These are phyloP conservation scores for Sugiyamaella smithiae DNA, from an alignment of 805 yeast genomes.

Conservation along the genomic window DNA sequence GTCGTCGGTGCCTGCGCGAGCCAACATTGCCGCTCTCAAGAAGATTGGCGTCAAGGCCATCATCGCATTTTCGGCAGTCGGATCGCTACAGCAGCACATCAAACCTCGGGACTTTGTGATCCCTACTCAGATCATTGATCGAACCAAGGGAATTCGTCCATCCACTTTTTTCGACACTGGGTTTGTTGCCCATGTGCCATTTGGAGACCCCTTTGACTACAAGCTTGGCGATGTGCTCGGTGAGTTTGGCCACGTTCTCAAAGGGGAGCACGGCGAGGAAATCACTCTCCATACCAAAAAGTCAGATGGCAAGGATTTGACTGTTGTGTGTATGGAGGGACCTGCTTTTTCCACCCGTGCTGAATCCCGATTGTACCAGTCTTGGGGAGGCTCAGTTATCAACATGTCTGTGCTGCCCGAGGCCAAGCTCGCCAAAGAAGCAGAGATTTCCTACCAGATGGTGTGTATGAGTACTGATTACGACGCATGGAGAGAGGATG, in stretches of 20 bases:
- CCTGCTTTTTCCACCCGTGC: conserved; percentile 98
- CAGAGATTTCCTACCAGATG: conserved; percentile 96
- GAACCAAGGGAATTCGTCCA: conserved; percentile 92
- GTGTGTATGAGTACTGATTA: conserved; percentile 98
- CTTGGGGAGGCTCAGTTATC: conserved; percentile 92
- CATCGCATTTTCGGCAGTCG: conserved; percentile 93
- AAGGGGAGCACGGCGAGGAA: conserved; percentile 44
- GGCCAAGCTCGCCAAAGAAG: conserved; percentile 94
- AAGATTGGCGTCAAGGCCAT: conserved; percentile 81
- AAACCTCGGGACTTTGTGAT: conserved; percentile 95
- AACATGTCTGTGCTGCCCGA: conserved; percentile 99
- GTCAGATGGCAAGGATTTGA: conserved; percentile 68
- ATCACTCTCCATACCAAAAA: conserved; percentile 63
- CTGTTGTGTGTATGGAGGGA: conserved; percentile 97
- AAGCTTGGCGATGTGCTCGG: conserved; percentile 64
- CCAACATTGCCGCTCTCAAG: conserved; percentile 95
- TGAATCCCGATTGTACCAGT: conserved; percentile 79
- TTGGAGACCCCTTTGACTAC: conserved; percentile 93
- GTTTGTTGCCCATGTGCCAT: conserved; percentile 94
- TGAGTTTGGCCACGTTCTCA: conserved; percentile 55
- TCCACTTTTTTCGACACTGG: conserved; percentile 89
- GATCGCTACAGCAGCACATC: conserved; percentile 85
- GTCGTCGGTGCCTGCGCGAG: conserved; percentile 85
- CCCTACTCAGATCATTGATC: conserved; percentile 93
- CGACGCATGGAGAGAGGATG: conserved; percentile 96